Evolutionary conservation across 148 eudicot species (phyloP).

Genomic region (Pharnaceum exiguum): DNA sequence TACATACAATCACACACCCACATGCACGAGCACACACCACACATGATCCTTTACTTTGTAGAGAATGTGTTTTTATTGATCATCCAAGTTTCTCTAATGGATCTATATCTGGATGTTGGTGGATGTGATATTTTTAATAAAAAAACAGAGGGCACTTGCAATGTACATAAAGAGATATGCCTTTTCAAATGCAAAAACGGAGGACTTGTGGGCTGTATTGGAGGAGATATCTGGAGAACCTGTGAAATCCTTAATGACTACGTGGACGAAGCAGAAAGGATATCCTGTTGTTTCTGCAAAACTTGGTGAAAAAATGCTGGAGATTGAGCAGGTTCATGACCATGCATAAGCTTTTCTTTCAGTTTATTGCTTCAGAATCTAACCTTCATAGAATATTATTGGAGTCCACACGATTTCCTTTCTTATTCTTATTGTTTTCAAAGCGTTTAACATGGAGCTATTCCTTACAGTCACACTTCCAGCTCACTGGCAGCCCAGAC

Average conservation of each 20-base stretch:
- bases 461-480: neutral
- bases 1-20: too few relatives aligned
- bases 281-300: constrained; percentile 87
- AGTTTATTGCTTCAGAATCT: neutral
- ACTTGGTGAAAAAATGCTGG: constrained; percentile 33
- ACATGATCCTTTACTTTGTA: too few relatives aligned
- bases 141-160: constrained; percentile 81
- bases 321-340: neutral
- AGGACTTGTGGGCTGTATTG: constrained; percentile 92
- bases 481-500: neutral
- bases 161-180: constrained; percentile 73
- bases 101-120: too few relatives aligned
- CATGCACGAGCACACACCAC: too few relatives aligned
- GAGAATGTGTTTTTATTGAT: too few relatives aligned
- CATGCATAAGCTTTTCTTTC: neutral
- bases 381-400: too few relatives aligned
- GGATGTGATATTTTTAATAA: too few relatives aligned
- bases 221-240: constrained; percentile 90
- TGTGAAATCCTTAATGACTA: constrained; percentile 76
- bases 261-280: constrained; percentile 96
- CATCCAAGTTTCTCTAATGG: too few relatives aligned
- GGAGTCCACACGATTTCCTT: too few relatives aligned
- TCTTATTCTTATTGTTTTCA: neutral
- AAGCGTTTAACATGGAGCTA: neutral
- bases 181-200: constrained; percentile 94